Percentiles rank a stretch among this genome's conserved stretches.
phyloP scores from a whole-genome alignment of 1,139 yeast species.

The Magnusiomyces paraingens region DNA sequence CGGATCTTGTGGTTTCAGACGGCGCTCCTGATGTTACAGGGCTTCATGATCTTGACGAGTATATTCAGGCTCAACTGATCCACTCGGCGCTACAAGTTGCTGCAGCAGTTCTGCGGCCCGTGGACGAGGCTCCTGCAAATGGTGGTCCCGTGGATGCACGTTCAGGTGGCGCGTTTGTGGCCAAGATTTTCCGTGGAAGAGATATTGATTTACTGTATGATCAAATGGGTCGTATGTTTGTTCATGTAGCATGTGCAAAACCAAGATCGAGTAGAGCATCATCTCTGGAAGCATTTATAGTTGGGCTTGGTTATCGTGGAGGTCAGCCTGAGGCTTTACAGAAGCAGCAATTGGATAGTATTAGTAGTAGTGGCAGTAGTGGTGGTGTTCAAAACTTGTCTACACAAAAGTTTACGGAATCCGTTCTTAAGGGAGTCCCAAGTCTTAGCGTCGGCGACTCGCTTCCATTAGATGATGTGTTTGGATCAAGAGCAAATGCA shows the following conservation, averaged over 20 bases:
- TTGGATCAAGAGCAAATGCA: slow-evolving; percentile 70
- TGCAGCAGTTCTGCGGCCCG: slow-evolving; percentile 70
- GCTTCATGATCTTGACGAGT: slow-evolving; percentile 90
- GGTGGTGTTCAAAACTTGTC: neutral
- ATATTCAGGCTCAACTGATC: slow-evolving; percentile 89
- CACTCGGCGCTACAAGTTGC: slow-evolving; percentile 87
- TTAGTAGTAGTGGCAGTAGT: neutral
- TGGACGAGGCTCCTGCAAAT: neutral
- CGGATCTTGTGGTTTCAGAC: slow-evolving; percentile 93
- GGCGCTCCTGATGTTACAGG: slow-evolving; percentile 99
- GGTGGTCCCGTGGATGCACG: too few relatives aligned
- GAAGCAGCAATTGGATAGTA: slow-evolving; percentile 35
- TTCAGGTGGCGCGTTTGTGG: slow-evolving; percentile 82
- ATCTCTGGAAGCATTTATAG: slow-evolving; percentile 87
- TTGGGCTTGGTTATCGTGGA: slow-evolving; percentile 68
- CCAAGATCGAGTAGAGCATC: slow-evolving; percentile 94
- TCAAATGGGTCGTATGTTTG: slow-evolving; percentile 79
- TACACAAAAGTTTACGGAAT: slow-evolving; percentile 12
- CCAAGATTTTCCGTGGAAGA: slow-evolving; percentile 91
- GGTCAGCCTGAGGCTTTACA: slow-evolving; percentile 48
- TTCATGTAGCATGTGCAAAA: slow-evolving; percentile 85
- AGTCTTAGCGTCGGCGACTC: neutral
- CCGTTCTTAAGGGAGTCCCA: slow-evolving; percentile 2
- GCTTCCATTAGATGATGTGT: neutral
- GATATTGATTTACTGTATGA: slow-evolving; percentile 89